phyloP scores from a whole-genome alignment of 1,139 yeast species.

The Lodderomyces parapsilosis region DNA sequence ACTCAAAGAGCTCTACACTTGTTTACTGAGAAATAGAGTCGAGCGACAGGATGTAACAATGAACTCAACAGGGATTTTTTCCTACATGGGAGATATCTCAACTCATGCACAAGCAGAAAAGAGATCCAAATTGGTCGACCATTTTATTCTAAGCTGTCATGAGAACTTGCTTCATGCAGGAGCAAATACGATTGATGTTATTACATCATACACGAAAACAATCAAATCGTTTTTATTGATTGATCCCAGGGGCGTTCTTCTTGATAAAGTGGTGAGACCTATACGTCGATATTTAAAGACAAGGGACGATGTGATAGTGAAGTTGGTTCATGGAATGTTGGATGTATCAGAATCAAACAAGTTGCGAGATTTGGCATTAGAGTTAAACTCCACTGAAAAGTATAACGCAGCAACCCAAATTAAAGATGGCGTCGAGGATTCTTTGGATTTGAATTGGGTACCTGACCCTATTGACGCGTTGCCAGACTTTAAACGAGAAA shows the following conservation, averaged over 20 bases:
- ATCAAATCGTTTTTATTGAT: constrained; percentile 69
- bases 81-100: constrained; percentile 21
- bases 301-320: constrained; percentile 70
- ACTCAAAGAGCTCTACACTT: constrained; percentile 59
- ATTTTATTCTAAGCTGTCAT: constrained; percentile 53
- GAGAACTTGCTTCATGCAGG: constrained; percentile 73
- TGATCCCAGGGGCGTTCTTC: constrained; percentile 85
- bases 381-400: constrained; percentile 29
- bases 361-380: constrained; percentile 52
- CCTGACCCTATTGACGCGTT: constrained; percentile 96
- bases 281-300: constrained; percentile 65
- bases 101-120: constrained; percentile 34
- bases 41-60: constrained; percentile 12
- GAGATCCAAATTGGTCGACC: constrained; percentile 52
- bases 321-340: constrained; percentile 71
- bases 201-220: constrained; percentile 67
- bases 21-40: constrained; percentile 31
- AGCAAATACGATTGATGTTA: constrained; percentile 72
- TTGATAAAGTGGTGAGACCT: constrained; percentile 76
- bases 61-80: constrained; percentile 14
- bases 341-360: constrained; percentile 45
- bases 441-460: constrained; percentile 60
- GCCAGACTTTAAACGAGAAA: constrained; percentile 74
- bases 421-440: constrained; percentile 28
- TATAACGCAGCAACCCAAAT: constrained; percentile 7